Conservation (phyloP, 306 rosid genomes). For the Malus sieversii region DNA sequence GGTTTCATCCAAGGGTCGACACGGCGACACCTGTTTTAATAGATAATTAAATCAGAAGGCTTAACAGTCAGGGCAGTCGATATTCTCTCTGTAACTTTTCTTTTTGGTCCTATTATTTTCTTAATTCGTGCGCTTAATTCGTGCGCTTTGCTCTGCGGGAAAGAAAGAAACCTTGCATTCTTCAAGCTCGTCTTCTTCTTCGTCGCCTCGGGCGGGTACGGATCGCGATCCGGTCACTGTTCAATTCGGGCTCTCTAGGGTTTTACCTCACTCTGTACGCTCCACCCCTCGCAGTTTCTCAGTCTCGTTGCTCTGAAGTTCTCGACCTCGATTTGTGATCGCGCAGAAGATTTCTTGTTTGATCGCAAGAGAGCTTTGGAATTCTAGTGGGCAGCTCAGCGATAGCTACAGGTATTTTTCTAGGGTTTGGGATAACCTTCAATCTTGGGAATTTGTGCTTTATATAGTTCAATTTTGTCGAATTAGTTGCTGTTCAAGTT, state of each 20-base stretch:
- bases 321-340: neutral
- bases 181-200: neutral
- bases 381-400: neutral
- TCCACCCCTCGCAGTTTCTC: neutral
- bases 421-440: neutral
- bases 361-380: neutral
- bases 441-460: neutral
- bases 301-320: neutral
- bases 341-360: neutral
- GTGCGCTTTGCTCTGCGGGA: neutral
- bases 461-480: neutral
- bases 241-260: neutral
- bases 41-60: neutral
- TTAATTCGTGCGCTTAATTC: too few species aligned
- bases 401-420: neutral
- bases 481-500: neutral
- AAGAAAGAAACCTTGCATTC: neutral
- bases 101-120: neutral
- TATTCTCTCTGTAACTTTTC: neutral
- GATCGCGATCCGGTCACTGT: conserved; percentile 1
- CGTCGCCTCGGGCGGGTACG: neutral
- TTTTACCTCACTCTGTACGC: neutral
- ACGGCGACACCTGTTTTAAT: neutral
- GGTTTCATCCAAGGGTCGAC: neutral
- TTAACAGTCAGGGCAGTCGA: neutral